Base-by-base conservation (phyloP, 345 rosid genomes). In the Ceriops decandra region DNA sequence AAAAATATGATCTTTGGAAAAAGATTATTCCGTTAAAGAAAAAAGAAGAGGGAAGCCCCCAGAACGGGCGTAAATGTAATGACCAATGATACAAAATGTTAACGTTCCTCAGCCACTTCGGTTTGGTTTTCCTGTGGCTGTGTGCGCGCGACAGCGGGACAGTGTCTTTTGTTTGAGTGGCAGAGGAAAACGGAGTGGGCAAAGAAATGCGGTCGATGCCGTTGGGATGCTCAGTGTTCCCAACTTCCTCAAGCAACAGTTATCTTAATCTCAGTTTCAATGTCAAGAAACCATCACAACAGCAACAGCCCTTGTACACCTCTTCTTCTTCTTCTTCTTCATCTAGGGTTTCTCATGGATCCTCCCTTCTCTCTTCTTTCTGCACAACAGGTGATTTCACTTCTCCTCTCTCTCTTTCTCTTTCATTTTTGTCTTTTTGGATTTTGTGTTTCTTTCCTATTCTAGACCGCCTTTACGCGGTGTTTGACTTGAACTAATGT, bases 161-260 rank as follows among this genome's bases (percentile, higher is more conserved):
- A 13, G 49, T 13, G 49, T 42, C 49, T 42, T 42, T 13, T 42
- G 49, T 42, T 13, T 11, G 49, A 42, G 19, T 42, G 1, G 19
- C 49, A 1, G 15, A 38, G 46, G 46, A 38, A 9, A 9, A 8
- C 11, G 10, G 10, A 38, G 15, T 38, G 46, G 11, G 3, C 10
- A 38, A 38, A 60, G 81, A 83, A 75, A 90, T 92, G 98, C 82
- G 82, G 90, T 83, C 91, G 71, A 67, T 84, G 60, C 84, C 88
- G 67, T 82, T 88, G 64, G 95, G 90, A 79, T 68, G 82, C 68
- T 11, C 91, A 68, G 79, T 79, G 9, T 84, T 80, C 56, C 80
- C 87, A 42, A 62, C 79, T 58, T 66, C 72, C 33, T 7, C 72
- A 47, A 69, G 57, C 20, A 63, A 63, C 63, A 24, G 2, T 22